Evolutionary conservation across 108 stramenopile species (phyloP).

Genomic region (Fistulifera solaris): DNA sequence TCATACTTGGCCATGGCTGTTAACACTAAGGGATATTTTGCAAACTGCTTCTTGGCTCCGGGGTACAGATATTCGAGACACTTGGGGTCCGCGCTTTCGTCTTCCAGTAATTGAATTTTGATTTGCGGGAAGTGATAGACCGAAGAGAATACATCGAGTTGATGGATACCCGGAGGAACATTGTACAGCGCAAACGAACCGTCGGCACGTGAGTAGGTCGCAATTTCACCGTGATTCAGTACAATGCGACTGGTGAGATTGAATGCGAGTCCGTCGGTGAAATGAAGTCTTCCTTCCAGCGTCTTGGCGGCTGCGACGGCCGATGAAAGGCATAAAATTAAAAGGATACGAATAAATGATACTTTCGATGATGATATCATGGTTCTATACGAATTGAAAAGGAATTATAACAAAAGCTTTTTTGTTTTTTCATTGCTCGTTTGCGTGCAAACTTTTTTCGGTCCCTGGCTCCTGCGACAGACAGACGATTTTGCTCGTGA

Average conservation of each 20-base stretch:
- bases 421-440: no score
- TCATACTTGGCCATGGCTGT: constrained; percentile 66
- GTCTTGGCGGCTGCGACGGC: not conserved
- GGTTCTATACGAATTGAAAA: no score
- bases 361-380: no score
- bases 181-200: constrained; percentile 64
- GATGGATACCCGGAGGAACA: constrained; percentile 73
- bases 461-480: no score
- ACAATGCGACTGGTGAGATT: constrained; percentile 61
- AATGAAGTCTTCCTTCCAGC: constrained; percentile 27
- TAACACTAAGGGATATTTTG: constrained; percentile 61
- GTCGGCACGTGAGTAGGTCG: constrained; percentile 63
- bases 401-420: no score
- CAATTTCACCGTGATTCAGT: constrained; percentile 64
- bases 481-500: no score
- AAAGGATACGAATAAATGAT: no score
- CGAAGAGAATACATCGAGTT: constrained; percentile 63
- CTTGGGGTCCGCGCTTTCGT: constrained; percentile 60
- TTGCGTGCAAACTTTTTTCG: no score
- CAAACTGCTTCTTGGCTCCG: constrained; percentile 59
- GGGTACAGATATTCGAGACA: constrained; percentile 82
- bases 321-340: no score
- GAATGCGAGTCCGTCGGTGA: constrained; percentile 31
- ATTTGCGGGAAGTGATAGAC: constrained; percentile 68
- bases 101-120: constrained; percentile 68